phyloP scores from a whole-genome alignment of 208 protist genomes.

The Tritrichomonas foetus region DNA sequence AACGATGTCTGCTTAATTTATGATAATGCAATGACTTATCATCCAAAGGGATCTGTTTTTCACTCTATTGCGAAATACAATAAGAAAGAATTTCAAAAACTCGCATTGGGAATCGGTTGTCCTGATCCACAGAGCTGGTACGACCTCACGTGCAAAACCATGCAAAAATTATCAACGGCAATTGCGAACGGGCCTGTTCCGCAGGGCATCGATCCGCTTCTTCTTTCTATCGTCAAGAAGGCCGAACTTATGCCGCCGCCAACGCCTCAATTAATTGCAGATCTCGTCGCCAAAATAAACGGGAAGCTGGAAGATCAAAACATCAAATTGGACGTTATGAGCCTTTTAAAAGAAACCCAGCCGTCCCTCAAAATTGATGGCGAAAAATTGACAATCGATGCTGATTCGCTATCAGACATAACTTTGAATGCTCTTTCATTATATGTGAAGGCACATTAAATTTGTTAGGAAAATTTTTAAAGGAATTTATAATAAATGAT shows the following conservation, averaged over 20 bases:
- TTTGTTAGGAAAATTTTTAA: too few relatives aligned
- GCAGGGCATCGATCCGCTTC: not conserved
- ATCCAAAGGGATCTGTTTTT: not conserved
- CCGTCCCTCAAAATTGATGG: not conserved
- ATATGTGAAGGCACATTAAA: not conserved
- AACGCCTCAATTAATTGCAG: not conserved
- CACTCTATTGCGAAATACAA: not conserved
- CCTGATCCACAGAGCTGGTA: not conserved
- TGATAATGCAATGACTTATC: not conserved
- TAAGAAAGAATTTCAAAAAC: not conserved
- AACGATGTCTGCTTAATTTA: not conserved
- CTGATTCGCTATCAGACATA: not conserved
- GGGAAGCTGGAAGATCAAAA: not conserved
- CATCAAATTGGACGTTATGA: not conserved
- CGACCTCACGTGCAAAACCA: not conserved
- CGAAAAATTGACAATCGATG: not conserved
- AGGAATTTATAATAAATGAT: too few relatives aligned
- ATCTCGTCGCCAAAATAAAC: not conserved
- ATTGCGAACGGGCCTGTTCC: not conserved
- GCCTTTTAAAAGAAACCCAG: not conserved
- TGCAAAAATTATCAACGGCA: not conserved
- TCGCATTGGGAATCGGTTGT: not conserved
- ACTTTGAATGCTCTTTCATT: not conserved
- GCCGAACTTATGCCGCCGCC: not conserved
- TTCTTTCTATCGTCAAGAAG: constrained; percentile 4